phyloP scores from a whole-genome alignment of 768 basidiomycete genomes.

The Candolleomyces eurysporus region DNA sequence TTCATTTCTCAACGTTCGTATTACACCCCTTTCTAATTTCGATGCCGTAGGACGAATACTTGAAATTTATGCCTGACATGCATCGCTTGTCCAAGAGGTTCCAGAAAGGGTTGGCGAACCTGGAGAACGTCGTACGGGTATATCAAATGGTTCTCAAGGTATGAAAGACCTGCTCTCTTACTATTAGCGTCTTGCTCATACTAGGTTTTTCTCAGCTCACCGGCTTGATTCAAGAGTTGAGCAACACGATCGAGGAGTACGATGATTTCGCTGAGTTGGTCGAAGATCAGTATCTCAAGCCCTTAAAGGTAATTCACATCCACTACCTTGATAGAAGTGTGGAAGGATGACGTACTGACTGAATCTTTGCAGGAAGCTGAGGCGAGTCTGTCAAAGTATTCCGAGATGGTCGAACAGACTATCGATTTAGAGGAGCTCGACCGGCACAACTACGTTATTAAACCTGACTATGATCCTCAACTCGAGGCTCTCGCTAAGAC shows the following conservation, averaged over 20 bases:
- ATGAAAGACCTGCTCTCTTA: background rate
- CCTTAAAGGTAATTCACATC: slow-evolving; percentile 49
- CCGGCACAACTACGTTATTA: slow-evolving; percentile 86
- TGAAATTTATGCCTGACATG: slow-evolving; percentile 93
- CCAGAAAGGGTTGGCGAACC: slow-evolving; percentile 74
- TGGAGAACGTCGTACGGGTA: slow-evolving; percentile 94
- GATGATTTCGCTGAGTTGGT: slow-evolving; percentile 53
- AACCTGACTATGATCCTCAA: slow-evolving; percentile 82
- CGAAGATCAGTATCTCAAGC: slow-evolving; percentile 61
- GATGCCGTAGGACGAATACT: slow-evolving; percentile 66
- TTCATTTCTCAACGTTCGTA: background rate
- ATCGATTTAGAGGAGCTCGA: slow-evolving; percentile 87
- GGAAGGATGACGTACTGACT: background rate
- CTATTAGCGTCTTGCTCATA: background rate
- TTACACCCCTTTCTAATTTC: too few species aligned
- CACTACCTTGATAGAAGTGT: background rate
- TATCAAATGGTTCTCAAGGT: slow-evolving; percentile 93
- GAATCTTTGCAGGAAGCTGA: slow-evolving; percentile 54
- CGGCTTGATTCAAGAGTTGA: background rate
- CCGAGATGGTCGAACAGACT: slow-evolving; percentile 94
- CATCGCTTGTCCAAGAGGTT: slow-evolving; percentile 90
- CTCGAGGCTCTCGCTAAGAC: slow-evolving; percentile 67
- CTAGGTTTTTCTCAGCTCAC: background rate
- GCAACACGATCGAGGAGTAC: background rate
- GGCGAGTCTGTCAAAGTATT: slow-evolving; percentile 68